Base-by-base conservation (phyloP, 2,329 filamentous ascomycete species). In the Rosellinia necatrix region DNA sequence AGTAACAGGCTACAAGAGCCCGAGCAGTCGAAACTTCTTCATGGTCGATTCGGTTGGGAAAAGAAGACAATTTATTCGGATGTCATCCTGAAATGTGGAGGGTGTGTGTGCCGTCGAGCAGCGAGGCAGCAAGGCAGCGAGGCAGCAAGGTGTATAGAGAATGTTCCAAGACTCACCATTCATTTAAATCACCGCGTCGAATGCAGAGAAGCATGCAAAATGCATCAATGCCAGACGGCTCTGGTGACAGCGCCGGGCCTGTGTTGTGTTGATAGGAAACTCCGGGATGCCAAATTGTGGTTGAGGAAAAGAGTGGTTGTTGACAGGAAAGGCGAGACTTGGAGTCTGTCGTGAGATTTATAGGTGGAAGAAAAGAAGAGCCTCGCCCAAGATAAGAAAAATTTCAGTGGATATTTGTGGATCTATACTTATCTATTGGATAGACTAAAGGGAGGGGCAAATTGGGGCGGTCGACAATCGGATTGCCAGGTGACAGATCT, bases 11-110 rank as follows among this genome's bases (percentile, higher is more conserved):
- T 74, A 71, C 79, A 70, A 71, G 76, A 76, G 78, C 85, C 87
- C 86, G 84, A 79, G 82, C 78, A 88, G 82, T 82, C 80, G 53
- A 78, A 72, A 78, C 71, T 78, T 87, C 90, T 85, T 91, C 89
- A 92, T 87, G 87, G 88, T 85, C 89, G 89, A 91, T 82, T 92
- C 88, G 78, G 88, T 81, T 86, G 83, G 87, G 87, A 89, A 91
- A 92, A 91, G 89, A 92, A 92, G 89, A 88, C 80, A 79, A 75
- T 60, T 78, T 79, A 43, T 80, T 76, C 78, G 74, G 76, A 80
- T 90, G 83, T 92, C 89, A 92, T 91, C 88, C 86, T 82, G 66
- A 77, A 76, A 77, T 76, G 75, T 72, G 62, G 62, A 44, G 49
- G 35, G 10, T 4, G 25, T 13, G 19, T 17, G 40, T 32, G 5